Evolutionary conservation across 108 stramenopile species (phyloP).

Genomic region (Skeletonema grethae): DNA sequence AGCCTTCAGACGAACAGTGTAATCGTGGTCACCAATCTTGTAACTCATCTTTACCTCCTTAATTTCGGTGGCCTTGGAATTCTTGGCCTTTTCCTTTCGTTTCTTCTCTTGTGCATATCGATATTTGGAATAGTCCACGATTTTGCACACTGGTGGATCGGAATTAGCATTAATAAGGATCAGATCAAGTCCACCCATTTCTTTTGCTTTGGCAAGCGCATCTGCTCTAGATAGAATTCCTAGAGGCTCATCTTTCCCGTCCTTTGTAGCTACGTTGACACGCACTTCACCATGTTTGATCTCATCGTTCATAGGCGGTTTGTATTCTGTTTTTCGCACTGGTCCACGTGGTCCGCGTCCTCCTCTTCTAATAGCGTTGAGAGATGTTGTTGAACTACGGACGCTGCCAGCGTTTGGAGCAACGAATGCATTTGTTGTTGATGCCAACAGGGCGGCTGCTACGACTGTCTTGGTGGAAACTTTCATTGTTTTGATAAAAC

Average conservation of each 20-base stretch:
- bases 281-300: conserved; percentile 66
- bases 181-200: conserved; percentile 85
- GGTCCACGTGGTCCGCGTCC: conserved; percentile 47
- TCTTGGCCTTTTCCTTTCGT: conserved; percentile 93
- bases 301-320: conserved; percentile 85
- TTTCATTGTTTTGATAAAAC: neutral
- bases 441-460: conserved; percentile 13
- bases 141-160: conserved; percentile 93
- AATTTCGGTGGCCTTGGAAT: conserved; percentile 90
- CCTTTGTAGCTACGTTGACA: conserved; percentile 51
- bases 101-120: conserved; percentile 92
- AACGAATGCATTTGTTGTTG: conserved; percentile 22
- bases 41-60: conserved; percentile 98
- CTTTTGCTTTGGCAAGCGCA: conserved; percentile 88
- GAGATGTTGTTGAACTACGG: conserved; percentile 9
- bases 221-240: conserved; percentile 86
- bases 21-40: conserved; percentile 96
- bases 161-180: conserved; percentile 89
- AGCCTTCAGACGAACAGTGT: conserved; percentile 85
- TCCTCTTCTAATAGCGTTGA: conserved; percentile 42
- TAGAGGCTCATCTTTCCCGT: conserved; percentile 87
- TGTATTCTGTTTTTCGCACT: conserved; percentile 45
- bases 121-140: conserved; percentile 94
- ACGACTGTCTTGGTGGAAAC: conserved; percentile 11
- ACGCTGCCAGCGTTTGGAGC: conserved; percentile 12